Base-by-base conservation (phyloP, 441 rosid species). In the Adansonia grandidieri region DNA sequence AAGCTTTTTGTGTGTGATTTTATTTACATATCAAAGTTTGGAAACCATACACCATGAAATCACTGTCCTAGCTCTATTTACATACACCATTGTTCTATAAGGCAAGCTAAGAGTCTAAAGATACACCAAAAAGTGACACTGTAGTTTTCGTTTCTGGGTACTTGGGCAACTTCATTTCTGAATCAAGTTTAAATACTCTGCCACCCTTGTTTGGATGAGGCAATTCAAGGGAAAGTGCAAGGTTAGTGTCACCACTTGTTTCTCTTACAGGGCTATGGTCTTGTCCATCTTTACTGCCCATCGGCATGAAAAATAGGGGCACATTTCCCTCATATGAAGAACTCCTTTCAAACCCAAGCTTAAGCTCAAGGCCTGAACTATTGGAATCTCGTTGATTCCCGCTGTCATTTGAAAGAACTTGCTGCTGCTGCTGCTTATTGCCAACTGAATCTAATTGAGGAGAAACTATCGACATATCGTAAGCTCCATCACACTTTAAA, bases 281-380 rank as follows among this genome's bases (percentile, higher is more conserved):
- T 50, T 8, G 13, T 24, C 15, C 3, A 24, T 24, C 62, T n/a
- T 53, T 9, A 53, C 4, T 32, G 74, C 61, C 45, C 71, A 17
- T 51, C 58, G 17, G 61, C 63, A 7, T n/a, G 17, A 65, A 54
- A 70, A 14, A 47, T 0, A 19, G 45, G 7, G 47, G 37, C 24
- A 44, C 42, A 19, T 19, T 19, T 50, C 53, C 20, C 20, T 48
- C 37, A 22, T 60, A 45, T 10, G 40, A 53, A 24, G 44, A 5
- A 42, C 45, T 24, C 48, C 74, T 42, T 24, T 42, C 74, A 45
- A 45, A 5, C 57, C 83, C 78, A 17, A 80, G 50, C 9, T 76
- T 72, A 65, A 84, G 87, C 74, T 78, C 82, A 14, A 80, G 82
- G 53, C 77, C 32, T 68, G 70, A 58, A 78, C 15, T 48, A 22